Conservation (phyloP, 2,329 filamentous ascomycete genomes). For the Colletotrichum salicis region DNA sequence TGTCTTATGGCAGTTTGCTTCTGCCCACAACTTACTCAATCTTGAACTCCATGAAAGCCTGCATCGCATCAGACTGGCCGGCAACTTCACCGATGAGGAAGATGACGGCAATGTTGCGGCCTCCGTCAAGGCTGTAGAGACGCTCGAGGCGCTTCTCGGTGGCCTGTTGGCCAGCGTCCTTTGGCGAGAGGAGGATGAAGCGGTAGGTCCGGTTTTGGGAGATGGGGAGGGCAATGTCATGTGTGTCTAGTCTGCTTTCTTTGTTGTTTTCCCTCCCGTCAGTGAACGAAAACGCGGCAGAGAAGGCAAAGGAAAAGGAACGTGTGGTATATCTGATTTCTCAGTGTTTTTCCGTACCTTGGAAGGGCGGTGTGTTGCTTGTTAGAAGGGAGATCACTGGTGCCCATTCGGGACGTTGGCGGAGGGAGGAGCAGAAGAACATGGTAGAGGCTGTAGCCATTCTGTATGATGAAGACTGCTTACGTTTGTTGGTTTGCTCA, state of each 20-base stretch:
- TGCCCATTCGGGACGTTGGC: constrained; percentile 50
- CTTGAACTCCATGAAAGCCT: constrained; percentile 55
- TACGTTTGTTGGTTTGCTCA: not conserved
- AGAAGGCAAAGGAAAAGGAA: constrained; percentile 10
- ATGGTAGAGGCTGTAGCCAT: constrained; percentile 34
- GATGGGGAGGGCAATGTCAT: constrained; percentile 58
- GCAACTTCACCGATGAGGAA: constrained; percentile 52
- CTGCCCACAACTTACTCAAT: constrained; percentile 48
- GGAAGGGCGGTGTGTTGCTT: constrained; percentile 38
- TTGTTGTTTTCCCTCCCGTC: constrained; percentile 36
- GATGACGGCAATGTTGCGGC: constrained; percentile 53
- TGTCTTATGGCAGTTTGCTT: not conserved
- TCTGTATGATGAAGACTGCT: not conserved
- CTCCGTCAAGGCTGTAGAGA: constrained; percentile 53
- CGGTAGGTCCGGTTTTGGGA: constrained; percentile 42
- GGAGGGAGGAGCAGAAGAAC: constrained; percentile 55
- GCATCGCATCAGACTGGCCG: constrained; percentile 40
- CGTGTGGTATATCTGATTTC: too few species aligned
- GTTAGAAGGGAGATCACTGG: constrained; percentile 42
- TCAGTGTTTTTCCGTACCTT: constrained; percentile 36
- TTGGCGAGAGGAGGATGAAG: constrained; percentile 53
- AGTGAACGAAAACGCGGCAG: constrained; percentile 3
- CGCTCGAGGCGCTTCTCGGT: constrained; percentile 51
- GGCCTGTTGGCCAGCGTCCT: constrained; percentile 46
- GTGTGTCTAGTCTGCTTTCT: constrained; percentile 52